Conservation (phyloP, 805 yeast species). For the Myxozyma sirexii region DNA sequence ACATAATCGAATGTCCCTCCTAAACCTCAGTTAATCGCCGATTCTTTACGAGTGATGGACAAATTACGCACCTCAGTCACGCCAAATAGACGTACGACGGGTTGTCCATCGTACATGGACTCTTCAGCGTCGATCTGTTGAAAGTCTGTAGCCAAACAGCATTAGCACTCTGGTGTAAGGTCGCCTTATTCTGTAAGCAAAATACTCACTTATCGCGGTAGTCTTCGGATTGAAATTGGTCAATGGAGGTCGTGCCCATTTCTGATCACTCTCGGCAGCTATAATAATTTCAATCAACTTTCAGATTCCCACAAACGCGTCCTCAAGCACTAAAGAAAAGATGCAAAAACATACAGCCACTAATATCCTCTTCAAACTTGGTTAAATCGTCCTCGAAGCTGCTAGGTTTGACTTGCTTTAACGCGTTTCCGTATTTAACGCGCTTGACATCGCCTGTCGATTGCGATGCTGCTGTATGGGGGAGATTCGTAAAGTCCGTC, state of each 20-base stretch:
- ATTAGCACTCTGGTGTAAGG: not conserved
- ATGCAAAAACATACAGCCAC: slow-evolving; percentile 23
- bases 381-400: slow-evolving; percentile 57
- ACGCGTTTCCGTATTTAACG: slow-evolving; percentile 4
- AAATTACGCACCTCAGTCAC: slow-evolving; percentile 57
- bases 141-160: slow-evolving; percentile 48
- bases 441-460: slow-evolving; percentile 15
- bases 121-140: slow-evolving; percentile 98
- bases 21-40: slow-evolving; percentile 23
- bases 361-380: slow-evolving; percentile 48
- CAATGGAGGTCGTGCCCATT: slow-evolving; percentile 62
- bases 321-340: not conserved
- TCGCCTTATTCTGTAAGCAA: no score
- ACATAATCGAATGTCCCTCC: slow-evolving; percentile 83
- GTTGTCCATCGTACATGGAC: slow-evolving; percentile 59
- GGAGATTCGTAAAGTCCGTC: slow-evolving; percentile 26
- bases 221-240: slow-evolving; percentile 51
- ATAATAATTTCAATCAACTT: not conserved
- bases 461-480: slow-evolving; percentile 1
- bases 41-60: not conserved
- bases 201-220: slow-evolving; percentile 49
- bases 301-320: no score
- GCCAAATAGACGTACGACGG: slow-evolving; percentile 80
- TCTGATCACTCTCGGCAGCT: slow-evolving; percentile 41
- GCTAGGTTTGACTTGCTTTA: slow-evolving; percentile 42